These are phyloP conservation scores for Ilex asprella DNA, from an alignment of 257 asterid genomes.

Conservation along the genomic window DNA sequence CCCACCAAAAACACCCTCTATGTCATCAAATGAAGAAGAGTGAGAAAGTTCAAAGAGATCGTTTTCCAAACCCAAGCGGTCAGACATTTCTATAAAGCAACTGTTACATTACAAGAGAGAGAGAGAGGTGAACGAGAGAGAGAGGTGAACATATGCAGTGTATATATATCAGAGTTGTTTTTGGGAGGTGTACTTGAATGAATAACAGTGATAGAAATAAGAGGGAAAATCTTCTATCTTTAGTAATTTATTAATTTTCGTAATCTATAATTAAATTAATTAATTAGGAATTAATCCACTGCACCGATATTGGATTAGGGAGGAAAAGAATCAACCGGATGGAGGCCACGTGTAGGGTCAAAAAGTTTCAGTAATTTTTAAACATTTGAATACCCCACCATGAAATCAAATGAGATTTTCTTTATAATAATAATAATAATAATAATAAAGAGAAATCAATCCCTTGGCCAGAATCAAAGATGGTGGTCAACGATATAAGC, in stretches of 20 bases:
- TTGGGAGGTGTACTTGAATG: constrained; percentile 29
- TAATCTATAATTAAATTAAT: too few species aligned
- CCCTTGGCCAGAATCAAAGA: too few species aligned
- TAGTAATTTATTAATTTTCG: constrained; percentile 11
- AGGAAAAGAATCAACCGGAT: too few species aligned
- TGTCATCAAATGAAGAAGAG: constrained; percentile 4
- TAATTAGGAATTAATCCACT: too few species aligned
- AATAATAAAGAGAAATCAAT: too few species aligned
- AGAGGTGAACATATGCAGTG: not conserved
- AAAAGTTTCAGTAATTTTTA: too few species aligned
- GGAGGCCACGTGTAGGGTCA: too few species aligned
- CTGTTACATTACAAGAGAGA: constrained; percentile 13
- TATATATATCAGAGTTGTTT: not conserved
- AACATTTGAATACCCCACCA: too few species aligned
- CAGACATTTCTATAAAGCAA: constrained; percentile 28
- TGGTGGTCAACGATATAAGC: too few species aligned
- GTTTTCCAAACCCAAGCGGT: not conserved
- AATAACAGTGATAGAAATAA: constrained; percentile 23
- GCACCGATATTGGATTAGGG: too few species aligned
- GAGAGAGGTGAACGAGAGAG: constrained; percentile 11
- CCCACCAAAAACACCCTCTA: not conserved
- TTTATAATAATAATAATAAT: too few species aligned
- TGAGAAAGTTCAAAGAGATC: constrained; percentile 19
- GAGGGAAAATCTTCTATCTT: constrained; percentile 30
- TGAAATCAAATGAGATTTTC: too few species aligned